Percentiles rank a stretch among this genome's conserved stretches.
These are phyloP conservation scores for Panaeolus papilionaceus DNA, from an alignment of 768 basidiomycete genomes.

Conservation along the genomic window DNA sequence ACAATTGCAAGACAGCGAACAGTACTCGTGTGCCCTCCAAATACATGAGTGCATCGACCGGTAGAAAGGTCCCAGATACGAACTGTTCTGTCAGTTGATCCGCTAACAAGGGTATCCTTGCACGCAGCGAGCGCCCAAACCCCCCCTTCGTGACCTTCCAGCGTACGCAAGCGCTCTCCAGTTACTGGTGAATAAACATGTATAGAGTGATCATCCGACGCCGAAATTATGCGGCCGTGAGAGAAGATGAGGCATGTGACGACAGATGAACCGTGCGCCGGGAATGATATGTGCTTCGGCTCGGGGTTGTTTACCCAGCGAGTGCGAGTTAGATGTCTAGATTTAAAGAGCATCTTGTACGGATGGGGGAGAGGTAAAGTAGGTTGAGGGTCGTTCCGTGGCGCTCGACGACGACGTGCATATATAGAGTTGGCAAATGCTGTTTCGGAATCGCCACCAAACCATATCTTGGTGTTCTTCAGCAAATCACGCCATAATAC, in stretches of 20 bases:
- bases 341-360: conserved; percentile 93
- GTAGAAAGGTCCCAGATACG: conserved; percentile 88
- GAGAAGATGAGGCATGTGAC: conserved; percentile 98
- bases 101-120: conserved; percentile 88
- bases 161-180: conserved; percentile 72
- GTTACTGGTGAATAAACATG: conserved; percentile 91
- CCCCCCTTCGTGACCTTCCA: conserved; percentile 93
- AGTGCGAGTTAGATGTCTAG: conserved; percentile 78
- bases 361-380: conserved; percentile 80
- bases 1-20: conserved; percentile 96
- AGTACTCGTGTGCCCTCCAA: conserved; percentile 95
- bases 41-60: conserved; percentile 88
- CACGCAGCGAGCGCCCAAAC: conserved; percentile 96
- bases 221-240: conserved; percentile 92
- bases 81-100: conserved; percentile 93
- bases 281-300: conserved; percentile 82
- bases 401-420: conserved; percentile 58
- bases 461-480: conserved; percentile 86
- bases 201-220: conserved; percentile 97
- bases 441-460: conserved; percentile 84
- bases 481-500: conserved; percentile 90
- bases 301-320: conserved; percentile 80
- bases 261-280: conserved; percentile 87
- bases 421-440: conserved; percentile 78
- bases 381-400: conserved; percentile 40